A percentile compares a stretch with the other conserved stretches of the same genome.
Evolutionary conservation across 108 stramenopile species (phyloP).

Genomic region (Poteriospumella lacustris): DNA sequence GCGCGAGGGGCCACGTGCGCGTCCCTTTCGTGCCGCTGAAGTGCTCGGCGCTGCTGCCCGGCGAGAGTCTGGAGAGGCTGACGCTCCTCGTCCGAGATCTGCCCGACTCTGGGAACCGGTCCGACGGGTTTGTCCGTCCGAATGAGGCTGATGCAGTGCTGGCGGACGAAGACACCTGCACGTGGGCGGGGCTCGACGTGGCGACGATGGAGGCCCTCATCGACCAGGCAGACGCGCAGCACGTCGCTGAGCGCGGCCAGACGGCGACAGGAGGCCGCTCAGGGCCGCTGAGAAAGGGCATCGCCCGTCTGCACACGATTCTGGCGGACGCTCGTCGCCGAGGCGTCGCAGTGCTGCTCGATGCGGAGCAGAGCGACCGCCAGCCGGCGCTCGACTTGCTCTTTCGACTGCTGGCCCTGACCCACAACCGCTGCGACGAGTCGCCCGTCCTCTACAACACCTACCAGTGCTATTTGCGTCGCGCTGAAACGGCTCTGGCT

Average conservation of each 20-base stretch:
- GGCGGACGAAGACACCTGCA: neutral
- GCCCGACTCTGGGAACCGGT: too few relatives aligned
- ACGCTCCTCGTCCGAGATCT: too few relatives aligned
- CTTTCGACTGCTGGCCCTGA: neutral
- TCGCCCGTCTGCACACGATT: neutral
- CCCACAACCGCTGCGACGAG: neutral
- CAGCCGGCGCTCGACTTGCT: neutral
- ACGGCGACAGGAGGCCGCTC: too few relatives aligned
- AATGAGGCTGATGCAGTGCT: neutral
- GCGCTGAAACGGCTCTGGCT: neutral
- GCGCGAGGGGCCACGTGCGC: too few relatives aligned
- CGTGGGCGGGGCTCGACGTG: neutral
- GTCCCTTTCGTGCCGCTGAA: constrained; percentile 7
- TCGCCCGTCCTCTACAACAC: neutral
- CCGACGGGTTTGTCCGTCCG: too few relatives aligned
- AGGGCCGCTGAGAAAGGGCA: too few relatives aligned
- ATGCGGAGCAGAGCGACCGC: neutral
- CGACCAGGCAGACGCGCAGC: too few relatives aligned
- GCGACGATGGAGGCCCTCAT: neutral
- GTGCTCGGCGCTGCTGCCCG: neutral
- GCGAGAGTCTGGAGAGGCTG: neutral
- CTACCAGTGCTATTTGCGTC: neutral
- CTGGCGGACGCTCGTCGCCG: neutral
- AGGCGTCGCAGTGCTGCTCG: neutral
- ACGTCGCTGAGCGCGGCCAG: too few relatives aligned